phyloP scores from a whole-genome alignment of 202 grass and related monocot genomes.

The Zoysia matrella region DNA sequence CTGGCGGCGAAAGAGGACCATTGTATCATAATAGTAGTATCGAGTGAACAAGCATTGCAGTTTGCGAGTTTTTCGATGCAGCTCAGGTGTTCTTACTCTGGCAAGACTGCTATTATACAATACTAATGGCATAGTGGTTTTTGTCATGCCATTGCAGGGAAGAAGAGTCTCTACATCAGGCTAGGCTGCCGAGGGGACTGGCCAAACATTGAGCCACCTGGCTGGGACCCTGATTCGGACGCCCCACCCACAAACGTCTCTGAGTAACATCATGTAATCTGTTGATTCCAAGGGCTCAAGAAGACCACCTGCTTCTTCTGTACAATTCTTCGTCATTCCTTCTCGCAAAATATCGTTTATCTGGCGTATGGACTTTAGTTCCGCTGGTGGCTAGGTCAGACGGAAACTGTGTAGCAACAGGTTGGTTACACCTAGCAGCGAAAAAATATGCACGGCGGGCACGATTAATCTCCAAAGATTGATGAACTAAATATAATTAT shows the following conservation, averaged over 20 bases:
- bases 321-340: not conserved
- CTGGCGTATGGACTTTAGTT: too few species aligned
- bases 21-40: not conserved
- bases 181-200: slow-evolving; percentile 93
- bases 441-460: not conserved
- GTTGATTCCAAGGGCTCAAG: not conserved
- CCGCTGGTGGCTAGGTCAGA: too few species aligned
- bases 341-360: too few species aligned
- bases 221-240: slow-evolving; percentile 78
- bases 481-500: not conserved
- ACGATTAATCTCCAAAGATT: not conserved
- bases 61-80: not conserved
- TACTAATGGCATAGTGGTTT: slow-evolving; percentile 4
- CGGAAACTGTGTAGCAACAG: not conserved
- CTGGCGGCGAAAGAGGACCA: not conserved
- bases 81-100: not conserved
- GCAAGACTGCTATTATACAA: not conserved
- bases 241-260: slow-evolving; percentile 45
- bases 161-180: slow-evolving; percentile 96
- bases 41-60: not conserved
- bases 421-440: not conserved
- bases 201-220: slow-evolving; percentile 92
- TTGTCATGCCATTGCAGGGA: slow-evolving; percentile 52
- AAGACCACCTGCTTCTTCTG: not conserved
- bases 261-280: not conserved